Conservation (phyloP, 2,329 filamentous ascomycete genomes). For the Aspergillus fumigatus region DNA sequence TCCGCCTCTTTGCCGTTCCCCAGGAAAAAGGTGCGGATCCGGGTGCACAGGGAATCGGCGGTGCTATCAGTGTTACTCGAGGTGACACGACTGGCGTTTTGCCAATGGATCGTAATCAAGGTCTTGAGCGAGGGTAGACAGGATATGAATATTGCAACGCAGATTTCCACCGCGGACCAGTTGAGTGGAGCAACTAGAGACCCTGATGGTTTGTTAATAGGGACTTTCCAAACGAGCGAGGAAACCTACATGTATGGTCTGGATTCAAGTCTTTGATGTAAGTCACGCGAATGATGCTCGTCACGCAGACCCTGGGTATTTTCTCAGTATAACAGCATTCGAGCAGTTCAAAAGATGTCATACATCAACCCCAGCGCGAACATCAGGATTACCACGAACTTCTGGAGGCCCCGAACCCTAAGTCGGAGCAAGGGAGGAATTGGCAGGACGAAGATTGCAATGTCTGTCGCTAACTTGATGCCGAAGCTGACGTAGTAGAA, state of each 20-base stretch:
- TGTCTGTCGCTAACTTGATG: conserved; percentile 13
- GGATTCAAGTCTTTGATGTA: conserved; percentile 13
- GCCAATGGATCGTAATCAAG: conserved; percentile 12
- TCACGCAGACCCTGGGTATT: conserved; percentile 12
- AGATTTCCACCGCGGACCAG: conserved; percentile 20
- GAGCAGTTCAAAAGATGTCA: background rate
- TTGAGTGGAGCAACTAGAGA: conserved; percentile 15
- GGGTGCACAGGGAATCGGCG: background rate
- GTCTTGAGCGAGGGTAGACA: conserved; percentile 20
- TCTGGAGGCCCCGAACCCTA: conserved; percentile 14
- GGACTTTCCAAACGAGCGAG: background rate
- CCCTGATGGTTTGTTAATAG: conserved; percentile 7
- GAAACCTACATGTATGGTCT: conserved; percentile 16
- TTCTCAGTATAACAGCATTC: background rate
- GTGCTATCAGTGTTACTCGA: background rate
- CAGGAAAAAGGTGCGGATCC: background rate
- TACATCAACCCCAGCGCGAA: conserved; percentile 18
- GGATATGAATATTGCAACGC: conserved; percentile 17
- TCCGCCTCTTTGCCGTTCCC: background rate
- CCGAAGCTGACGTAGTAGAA: conserved; percentile 19
- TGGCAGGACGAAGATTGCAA: conserved; percentile 15
- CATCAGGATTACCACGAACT: conserved; percentile 15
- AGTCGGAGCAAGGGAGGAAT: conserved; percentile 13
- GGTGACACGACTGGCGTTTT: conserved; percentile 1
- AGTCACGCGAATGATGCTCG: conserved; percentile 17